Percentiles rank a stretch among this genome's conserved stretches.
Evolutionary conservation across 176 grass and related monocot genomes (phyloP).

Genomic region (Elymus sibiricus): DNA sequence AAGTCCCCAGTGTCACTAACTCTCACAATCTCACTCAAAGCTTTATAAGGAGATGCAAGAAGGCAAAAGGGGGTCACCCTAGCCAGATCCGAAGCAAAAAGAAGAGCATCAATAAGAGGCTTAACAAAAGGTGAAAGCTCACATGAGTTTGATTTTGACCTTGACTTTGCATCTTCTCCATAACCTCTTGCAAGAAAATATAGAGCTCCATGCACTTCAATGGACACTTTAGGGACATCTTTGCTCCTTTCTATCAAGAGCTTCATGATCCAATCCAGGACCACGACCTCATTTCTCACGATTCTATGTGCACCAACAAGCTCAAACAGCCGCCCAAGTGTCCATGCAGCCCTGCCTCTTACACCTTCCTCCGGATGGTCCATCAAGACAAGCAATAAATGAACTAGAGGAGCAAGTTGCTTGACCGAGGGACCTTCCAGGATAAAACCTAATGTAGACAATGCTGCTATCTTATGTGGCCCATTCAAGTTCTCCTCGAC

Average conservation of each 20-base stretch:
- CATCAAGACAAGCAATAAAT: conserved; percentile 80
- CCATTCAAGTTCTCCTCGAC: conserved; percentile 69
- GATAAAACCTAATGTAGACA: conserved; percentile 90
- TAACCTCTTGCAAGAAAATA: conserved; percentile 35
- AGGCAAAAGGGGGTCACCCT: conserved; percentile 55
- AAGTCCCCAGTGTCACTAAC: conserved; percentile 49
- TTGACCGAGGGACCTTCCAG: conserved; percentile 82
- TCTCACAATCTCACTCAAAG: conserved; percentile 82
- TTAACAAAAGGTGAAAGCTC: conserved; percentile 69
- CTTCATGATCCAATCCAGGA: not conserved
- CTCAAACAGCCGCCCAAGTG: conserved; percentile 87
- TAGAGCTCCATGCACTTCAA: no score
- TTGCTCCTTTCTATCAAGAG: no score
- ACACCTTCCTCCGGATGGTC: conserved; percentile 59
- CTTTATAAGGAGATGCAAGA: conserved; percentile 73
- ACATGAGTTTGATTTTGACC: conserved; percentile 15
- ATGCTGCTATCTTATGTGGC: conserved; percentile 57
- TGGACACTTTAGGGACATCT: no score
- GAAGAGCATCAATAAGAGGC: conserved; percentile 59
- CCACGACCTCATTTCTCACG: conserved; percentile 72
- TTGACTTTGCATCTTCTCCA: conserved; percentile 48
- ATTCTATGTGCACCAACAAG: conserved; percentile 57
- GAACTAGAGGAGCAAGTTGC: conserved; percentile 64
- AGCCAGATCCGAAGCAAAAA: conserved; percentile 59
- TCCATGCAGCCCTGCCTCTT: conserved; percentile 81